phyloP scores from a whole-genome alignment of 306 rosid genomes.

The Carpinus viminea region DNA sequence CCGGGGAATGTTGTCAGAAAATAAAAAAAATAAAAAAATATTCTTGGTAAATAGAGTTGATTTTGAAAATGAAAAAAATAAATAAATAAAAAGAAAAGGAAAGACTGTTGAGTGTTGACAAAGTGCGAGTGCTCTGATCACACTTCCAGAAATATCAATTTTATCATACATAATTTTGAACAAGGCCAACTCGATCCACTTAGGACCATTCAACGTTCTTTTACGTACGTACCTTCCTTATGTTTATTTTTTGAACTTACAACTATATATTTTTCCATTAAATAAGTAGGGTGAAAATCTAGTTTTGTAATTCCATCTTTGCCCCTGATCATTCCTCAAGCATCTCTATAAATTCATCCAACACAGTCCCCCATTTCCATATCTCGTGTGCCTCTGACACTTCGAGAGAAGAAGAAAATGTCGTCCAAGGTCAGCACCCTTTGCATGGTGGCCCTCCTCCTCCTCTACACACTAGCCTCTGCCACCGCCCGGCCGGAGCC shows the following conservation, averaged over 20 bases:
- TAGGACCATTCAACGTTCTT: neutral
- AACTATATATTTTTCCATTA: neutral
- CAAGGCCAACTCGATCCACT: neutral
- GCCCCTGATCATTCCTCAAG: conserved; percentile 22
- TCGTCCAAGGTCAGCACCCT: conserved; percentile 41
- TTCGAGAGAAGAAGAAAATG: conserved; percentile 38
- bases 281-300: neutral
- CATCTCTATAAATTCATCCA: conserved; percentile 36
- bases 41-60: too few relatives aligned
- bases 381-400: neutral
- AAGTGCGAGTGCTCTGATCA: neutral
- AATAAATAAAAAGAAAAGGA: too few relatives aligned
- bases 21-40: too few relatives aligned
- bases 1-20: too few relatives aligned
- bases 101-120: too few relatives aligned
- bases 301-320: conserved; percentile 24
- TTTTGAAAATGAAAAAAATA: too few relatives aligned
- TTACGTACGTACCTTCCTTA: neutral
- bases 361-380: conserved; percentile 1
- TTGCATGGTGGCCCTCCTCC: conserved; percentile 33
- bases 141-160: neutral
- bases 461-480: conserved; percentile 29
- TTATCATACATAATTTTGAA: neutral
- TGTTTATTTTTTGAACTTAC: neutral
- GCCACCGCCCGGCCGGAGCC: conserved; percentile 36